Evolutionary conservation across 345 rosid genomes (phyloP).

Genomic region (Salix caprea): DNA sequence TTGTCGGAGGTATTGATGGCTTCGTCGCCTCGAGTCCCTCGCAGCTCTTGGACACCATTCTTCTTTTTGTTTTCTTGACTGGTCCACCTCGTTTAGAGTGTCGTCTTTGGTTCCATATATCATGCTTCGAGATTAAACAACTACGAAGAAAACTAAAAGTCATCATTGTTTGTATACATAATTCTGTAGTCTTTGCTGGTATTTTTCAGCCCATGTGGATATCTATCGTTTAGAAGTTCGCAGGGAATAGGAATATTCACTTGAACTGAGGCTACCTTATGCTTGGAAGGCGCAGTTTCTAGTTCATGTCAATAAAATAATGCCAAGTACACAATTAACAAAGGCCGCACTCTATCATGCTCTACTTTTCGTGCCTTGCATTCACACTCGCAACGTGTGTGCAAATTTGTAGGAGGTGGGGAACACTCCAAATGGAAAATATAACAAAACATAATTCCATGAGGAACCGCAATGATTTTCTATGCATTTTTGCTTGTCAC

Average conservation of each 20-base stretch:
- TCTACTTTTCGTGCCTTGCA: neutral
- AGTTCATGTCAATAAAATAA: constrained; percentile 21
- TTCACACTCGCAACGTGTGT: neutral
- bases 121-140: constrained; percentile 14
- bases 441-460: no score
- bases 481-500: no score
- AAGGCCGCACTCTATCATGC: neutral
- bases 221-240: constrained; percentile 19
- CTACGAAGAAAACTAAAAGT: constrained; percentile 22
- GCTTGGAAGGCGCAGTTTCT: constrained; percentile 29
- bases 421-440: no score
- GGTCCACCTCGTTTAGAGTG: constrained; percentile 42
- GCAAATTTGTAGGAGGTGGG: no score
- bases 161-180: constrained; percentile 31
- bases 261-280: constrained; percentile 15
- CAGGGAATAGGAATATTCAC: constrained; percentile 30
- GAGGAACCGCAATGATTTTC: no score
- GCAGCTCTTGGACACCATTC: constrained; percentile 9
- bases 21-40: constrained; percentile 61
- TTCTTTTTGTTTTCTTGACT: constrained; percentile 38
- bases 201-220: constrained; percentile 41
- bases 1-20: constrained; percentile 15
- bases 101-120: constrained; percentile 11
- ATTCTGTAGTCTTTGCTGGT: constrained; percentile 24
- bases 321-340: neutral